Conservation (phyloP, 2,329 filamentous ascomycete genomes). For the Blastomyces parvus region DNA sequence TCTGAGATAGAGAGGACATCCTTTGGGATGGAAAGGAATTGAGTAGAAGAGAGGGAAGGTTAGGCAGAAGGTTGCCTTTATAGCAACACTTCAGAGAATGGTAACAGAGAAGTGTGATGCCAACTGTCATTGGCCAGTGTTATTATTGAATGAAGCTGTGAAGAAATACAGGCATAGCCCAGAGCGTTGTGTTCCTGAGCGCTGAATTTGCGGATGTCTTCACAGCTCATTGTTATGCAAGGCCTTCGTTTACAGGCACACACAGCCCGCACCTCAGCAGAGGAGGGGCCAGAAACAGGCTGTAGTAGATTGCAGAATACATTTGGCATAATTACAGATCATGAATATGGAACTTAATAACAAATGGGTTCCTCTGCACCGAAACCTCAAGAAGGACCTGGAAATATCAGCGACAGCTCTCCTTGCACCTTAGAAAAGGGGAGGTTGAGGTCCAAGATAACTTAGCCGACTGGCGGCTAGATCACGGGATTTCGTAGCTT, state of each 20-base stretch:
- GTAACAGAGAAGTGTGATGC: background rate
- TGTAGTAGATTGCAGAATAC: background rate
- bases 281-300: background rate
- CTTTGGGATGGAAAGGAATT: background rate
- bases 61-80: background rate
- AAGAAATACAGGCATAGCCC: background rate
- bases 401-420: background rate
- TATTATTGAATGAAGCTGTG: background rate
- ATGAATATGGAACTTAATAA: background rate
- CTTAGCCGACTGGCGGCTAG: background rate
- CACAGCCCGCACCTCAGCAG: background rate
- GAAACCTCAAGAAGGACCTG: background rate
- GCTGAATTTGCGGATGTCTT: background rate
- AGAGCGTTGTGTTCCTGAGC: slow-evolving; percentile 2
- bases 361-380: background rate
- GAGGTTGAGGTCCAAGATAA: background rate
- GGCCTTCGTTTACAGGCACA: background rate
- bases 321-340: background rate
- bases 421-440: background rate
- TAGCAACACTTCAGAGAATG: slow-evolving; percentile 1
- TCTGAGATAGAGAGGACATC: background rate
- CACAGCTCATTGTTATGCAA: background rate
- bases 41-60: background rate
- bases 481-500: slow-evolving; percentile 1
- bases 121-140: background rate